Conservation (phyloP, 2,329 filamentous ascomycete genomes). For the Trichoderma lentiforme region DNA sequence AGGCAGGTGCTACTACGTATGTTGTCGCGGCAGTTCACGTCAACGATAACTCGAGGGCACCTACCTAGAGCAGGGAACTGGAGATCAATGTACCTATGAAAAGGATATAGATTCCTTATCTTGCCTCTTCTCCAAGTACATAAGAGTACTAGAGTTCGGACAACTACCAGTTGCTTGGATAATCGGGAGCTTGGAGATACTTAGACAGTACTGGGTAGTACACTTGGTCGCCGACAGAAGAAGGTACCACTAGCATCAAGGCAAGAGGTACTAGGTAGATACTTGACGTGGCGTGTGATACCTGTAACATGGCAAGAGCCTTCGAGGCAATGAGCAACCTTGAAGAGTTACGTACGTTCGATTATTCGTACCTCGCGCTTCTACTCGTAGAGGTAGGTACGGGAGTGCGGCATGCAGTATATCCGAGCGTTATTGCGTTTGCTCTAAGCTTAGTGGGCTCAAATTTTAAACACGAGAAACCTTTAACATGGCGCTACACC, state of each 20-base stretch:
- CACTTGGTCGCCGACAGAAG: not conserved
- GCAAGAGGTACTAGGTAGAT: not conserved
- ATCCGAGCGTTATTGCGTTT: not conserved
- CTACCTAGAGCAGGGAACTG: not conserved
- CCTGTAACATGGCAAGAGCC: not conserved
- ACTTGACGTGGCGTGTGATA: not conserved
- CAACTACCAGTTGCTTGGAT: not conserved
- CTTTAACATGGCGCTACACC: not conserved
- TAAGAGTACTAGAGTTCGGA: not conserved
- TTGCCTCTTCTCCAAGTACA: not conserved
- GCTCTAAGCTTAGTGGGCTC: not conserved
- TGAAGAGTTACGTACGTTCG: not conserved
- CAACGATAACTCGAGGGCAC: not conserved
- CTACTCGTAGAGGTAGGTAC: not conserved
- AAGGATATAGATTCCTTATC: not conserved
- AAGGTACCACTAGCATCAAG: not conserved
- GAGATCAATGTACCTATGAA: not conserved
- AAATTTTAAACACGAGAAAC: constrained; percentile 8
- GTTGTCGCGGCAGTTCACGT: not conserved
- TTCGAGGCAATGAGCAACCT: not conserved
- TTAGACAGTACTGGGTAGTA: not conserved
- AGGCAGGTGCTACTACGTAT: not conserved
- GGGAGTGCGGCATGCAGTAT: not conserved
- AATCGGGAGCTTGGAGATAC: not conserved
- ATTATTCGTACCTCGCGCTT: not conserved